These are phyloP conservation scores for Mycena galopus DNA, from an alignment of 768 basidiomycete species.

Conservation along the genomic window DNA sequence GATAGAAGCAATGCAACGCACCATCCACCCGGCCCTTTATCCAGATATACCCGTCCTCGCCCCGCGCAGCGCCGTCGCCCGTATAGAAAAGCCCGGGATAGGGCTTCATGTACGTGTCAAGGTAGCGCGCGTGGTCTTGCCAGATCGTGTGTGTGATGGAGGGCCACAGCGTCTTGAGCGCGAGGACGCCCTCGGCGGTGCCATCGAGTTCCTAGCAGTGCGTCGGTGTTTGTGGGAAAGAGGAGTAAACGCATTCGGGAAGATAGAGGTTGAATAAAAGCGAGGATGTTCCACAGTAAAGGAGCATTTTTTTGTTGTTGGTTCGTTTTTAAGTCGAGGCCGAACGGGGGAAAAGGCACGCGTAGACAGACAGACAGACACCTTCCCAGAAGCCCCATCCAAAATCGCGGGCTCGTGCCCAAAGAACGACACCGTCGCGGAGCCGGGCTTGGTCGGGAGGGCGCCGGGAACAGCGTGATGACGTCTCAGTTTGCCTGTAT, in stretches of 20 bases:
- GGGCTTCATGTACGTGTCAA: slow-evolving; percentile 71
- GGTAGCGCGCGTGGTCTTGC: slow-evolving; percentile 88
- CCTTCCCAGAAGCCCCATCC: slow-evolving; percentile 84
- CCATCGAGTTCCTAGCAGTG: slow-evolving; percentile 76
- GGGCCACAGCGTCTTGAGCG: slow-evolving; percentile 91
- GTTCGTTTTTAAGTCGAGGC: too few relatives aligned
- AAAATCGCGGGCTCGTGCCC: slow-evolving; percentile 92
- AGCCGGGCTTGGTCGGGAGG: slow-evolving; percentile 94
- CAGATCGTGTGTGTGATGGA: slow-evolving; percentile 94
- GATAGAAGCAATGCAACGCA: too few relatives aligned
- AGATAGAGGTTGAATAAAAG: too few relatives aligned
- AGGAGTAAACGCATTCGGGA: too few relatives aligned
- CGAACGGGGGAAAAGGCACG: too few relatives aligned
- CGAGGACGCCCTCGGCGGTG: slow-evolving; percentile 91
- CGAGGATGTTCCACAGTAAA: too few relatives aligned
- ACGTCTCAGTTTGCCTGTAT: slow-evolving; percentile 99
- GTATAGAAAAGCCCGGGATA: slow-evolving; percentile 96
- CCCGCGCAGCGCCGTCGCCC: slow-evolving; percentile 96
- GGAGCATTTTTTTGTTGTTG: too few relatives aligned
- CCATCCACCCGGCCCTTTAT: slow-evolving; percentile 98
- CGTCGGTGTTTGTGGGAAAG: background rate
- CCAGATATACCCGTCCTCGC: slow-evolving; percentile 98
- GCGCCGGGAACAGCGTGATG: slow-evolving; percentile 95
- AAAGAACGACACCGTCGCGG: slow-evolving; percentile 98
- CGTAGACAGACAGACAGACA: slow-evolving; percentile 39